Conservation (phyloP, 768 basidiomycete genomes). For the Psilocybe cubensis region DNA sequence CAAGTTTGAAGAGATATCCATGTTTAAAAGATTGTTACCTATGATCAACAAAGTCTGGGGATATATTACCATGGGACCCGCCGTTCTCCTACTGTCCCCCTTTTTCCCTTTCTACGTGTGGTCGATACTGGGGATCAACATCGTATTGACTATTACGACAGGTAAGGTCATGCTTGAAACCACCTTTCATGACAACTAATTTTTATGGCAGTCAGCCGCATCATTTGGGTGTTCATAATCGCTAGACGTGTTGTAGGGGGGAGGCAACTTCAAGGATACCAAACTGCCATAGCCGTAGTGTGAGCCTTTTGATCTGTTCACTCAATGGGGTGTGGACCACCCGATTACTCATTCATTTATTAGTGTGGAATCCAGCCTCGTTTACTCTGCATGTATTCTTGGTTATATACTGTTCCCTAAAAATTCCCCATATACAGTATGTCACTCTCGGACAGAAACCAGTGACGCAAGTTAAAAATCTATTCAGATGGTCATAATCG, state of each 20-base stretch:
- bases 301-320: too few species aligned
- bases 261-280: too few species aligned
- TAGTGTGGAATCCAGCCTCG: constrained; percentile 27
- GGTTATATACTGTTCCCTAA: constrained; percentile 15
- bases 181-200: too few species aligned
- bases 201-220: too few species aligned
- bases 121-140: constrained; percentile 28
- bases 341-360: too few species aligned
- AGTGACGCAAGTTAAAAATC: background rate
- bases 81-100: background rate
- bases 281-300: too few species aligned
- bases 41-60: constrained; percentile 23
- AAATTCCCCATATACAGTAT: constrained; percentile 14
- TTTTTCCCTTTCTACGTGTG: constrained; percentile 24
- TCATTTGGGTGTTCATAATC: too few species aligned
- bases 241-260: too few species aligned
- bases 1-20: too few species aligned
- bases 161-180: constrained; percentile 14
- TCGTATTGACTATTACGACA: constrained; percentile 25
- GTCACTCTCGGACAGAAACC: background rate
- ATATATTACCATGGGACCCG: constrained; percentile 12
- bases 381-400: constrained; percentile 27
- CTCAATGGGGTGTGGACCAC: too few species aligned
- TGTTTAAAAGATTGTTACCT: too few species aligned
- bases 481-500: background rate